phyloP scores from a whole-genome alignment of 257 asterid genomes.

The Cordia subcordata region DNA sequence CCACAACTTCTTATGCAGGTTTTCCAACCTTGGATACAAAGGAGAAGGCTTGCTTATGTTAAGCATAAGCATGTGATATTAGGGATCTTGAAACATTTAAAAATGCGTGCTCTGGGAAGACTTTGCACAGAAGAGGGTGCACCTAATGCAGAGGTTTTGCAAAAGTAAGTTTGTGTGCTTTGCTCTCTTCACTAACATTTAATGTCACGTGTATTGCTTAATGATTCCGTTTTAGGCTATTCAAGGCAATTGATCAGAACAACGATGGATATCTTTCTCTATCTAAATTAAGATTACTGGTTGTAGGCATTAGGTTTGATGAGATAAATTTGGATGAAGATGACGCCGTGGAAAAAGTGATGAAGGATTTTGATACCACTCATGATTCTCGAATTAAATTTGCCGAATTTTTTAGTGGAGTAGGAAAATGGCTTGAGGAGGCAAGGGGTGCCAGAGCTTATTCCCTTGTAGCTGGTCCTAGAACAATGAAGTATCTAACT shows the following conservation, averaged over 20 bases:
- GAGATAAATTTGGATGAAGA: conserved; percentile 54
- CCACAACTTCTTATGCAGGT: conserved; percentile 42
- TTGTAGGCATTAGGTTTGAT: conserved; percentile 62
- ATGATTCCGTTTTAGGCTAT: conserved; percentile 65
- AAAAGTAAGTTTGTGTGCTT: conserved; percentile 37
- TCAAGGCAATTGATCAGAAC: conserved; percentile 54
- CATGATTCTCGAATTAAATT: conserved; percentile 40
- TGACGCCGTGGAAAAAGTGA: conserved; percentile 55
- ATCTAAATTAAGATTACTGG: conserved; percentile 58
- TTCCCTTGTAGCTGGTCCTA: conserved; percentile 29
- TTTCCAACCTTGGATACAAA: conserved; percentile 85
- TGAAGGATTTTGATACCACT: conserved; percentile 67
- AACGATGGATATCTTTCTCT: conserved; percentile 50
- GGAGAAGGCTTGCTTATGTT: conserved; percentile 57
- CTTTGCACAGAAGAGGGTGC: conserved; percentile 57
- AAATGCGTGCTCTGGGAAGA: conserved; percentile 62
- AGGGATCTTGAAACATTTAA: conserved; percentile 65
- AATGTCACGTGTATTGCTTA: conserved; percentile 12
- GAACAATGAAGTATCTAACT: conserved; percentile 52
- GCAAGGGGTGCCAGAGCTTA: conserved; percentile 48
- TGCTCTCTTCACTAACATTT: background rate
- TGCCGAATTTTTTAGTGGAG: conserved; percentile 52
- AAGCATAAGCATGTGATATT: conserved; percentile 84
- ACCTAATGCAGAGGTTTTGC: conserved; percentile 47
- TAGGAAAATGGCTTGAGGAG: conserved; percentile 65